phyloP scores from a whole-genome alignment of 129 eudicot genomes.

The Saposhnikovia divaricata region DNA sequence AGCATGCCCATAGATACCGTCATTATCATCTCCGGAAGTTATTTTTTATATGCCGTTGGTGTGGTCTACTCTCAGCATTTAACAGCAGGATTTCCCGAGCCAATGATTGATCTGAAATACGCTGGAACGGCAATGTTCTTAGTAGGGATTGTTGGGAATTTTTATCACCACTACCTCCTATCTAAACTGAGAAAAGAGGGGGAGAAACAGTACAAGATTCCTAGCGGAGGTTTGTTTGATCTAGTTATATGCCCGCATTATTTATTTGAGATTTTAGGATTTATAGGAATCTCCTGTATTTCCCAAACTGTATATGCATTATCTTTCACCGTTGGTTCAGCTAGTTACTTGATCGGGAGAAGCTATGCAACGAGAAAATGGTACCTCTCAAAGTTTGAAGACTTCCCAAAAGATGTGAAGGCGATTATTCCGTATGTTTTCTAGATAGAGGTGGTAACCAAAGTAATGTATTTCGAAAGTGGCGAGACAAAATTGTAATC shows the following conservation, averaged over 20 bases:
- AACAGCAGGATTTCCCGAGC: background rate
- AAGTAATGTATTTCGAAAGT: too few relatives aligned
- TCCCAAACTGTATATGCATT: background rate
- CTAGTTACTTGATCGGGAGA: conserved; percentile 39
- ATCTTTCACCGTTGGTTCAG: background rate
- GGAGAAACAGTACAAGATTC: conserved; percentile 50
- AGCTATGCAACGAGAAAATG: conserved; percentile 27
- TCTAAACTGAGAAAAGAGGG: conserved; percentile 36
- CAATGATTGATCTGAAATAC: conserved; percentile 13
- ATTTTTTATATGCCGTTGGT: background rate
- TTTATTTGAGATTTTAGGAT: conserved; percentile 30
- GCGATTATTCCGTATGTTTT: conserved; percentile 8
- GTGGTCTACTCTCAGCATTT: background rate
- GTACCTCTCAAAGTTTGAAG: conserved; percentile 9
- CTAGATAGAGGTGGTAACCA: background rate
- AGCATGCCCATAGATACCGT: background rate
- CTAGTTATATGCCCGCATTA: conserved; percentile 67
- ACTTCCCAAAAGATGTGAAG: conserved; percentile 10
- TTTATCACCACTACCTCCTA: conserved; percentile 56
- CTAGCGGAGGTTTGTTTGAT: conserved; percentile 52
- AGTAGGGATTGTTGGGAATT: background rate
- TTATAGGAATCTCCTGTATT: background rate
- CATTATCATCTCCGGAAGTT: background rate
- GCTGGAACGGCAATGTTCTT: background rate
- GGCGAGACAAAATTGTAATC: too few relatives aligned